phyloP scores from a whole-genome alignment of 192 early-diverging fungal genomes.

The Phycomyces nitens region DNA sequence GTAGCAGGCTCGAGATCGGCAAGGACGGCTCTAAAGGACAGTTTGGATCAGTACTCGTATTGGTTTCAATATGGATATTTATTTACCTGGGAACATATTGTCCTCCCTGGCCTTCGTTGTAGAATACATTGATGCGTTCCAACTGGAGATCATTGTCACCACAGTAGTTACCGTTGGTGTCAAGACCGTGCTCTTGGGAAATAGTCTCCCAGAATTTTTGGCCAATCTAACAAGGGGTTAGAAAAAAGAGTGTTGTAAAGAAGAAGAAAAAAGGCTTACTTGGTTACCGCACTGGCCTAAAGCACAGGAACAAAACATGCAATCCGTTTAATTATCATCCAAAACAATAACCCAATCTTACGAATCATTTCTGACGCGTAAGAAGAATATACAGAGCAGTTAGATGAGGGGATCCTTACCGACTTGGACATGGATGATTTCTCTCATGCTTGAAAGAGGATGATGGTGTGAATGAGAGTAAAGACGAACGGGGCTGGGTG shows the following conservation, averaged over 20 bases:
- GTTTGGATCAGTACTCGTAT: background rate
- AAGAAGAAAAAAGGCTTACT: conserved; percentile 5
- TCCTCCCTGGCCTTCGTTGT: conserved; percentile 60
- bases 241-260: no score
- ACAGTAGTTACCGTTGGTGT: conserved; percentile 55
- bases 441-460: conserved; percentile 28
- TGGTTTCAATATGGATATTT: no score
- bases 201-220: conserved; percentile 80
- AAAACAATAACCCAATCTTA: background rate
- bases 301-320: background rate
- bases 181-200: conserved; percentile 76
- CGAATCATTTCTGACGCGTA: background rate
- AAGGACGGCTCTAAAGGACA: conserved; percentile 47
- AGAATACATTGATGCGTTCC: conserved; percentile 83
- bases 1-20: conserved; percentile 80
- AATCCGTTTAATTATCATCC: background rate
- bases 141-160: conserved; percentile 66
- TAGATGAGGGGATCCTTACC: conserved; percentile 20
- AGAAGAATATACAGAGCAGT: background rate
- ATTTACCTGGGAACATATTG: conserved; percentile 67
- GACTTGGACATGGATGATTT: conserved; percentile 39
- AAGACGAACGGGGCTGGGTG: background rate
- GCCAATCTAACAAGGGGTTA: conserved; percentile 10
- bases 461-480: background rate
- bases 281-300: conserved; percentile 38